These are phyloP conservation scores for Ganoderma lucidum DNA, from an alignment of 1,284 basidiomycete genomes.

Conservation along the genomic window DNA sequence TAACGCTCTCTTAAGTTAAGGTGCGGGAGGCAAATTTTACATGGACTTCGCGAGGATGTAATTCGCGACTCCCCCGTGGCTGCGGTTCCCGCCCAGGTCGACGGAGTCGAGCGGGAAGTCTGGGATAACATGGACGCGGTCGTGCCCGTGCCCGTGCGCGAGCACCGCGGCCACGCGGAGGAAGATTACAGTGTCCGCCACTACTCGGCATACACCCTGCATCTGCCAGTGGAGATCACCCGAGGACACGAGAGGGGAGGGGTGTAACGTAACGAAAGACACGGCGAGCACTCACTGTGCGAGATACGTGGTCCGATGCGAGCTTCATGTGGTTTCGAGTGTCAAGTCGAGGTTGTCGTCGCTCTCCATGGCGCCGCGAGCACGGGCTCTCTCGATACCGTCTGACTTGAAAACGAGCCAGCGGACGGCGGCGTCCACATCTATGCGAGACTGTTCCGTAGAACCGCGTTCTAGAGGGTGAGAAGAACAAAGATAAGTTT, in stretches of 20 bases:
- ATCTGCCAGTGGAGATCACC: not conserved
- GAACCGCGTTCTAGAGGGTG: not conserved
- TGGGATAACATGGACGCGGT: not conserved
- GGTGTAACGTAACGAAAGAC: not conserved
- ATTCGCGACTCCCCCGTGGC: not conserved
- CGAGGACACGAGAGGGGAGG: too few species aligned
- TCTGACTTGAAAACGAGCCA: not conserved
- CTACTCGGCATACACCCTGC: not conserved
- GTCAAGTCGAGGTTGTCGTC: not conserved
- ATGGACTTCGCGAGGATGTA: not conserved
- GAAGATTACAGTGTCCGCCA: not conserved
- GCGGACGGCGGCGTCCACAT: not conserved
- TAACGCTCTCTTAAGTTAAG: too few species aligned
- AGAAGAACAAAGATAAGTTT: not conserved
- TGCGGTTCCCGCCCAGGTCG: not conserved
- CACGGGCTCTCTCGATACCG: not conserved
- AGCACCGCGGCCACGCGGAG: not conserved
- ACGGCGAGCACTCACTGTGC: not conserved
- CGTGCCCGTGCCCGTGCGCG: not conserved
- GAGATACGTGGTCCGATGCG: not conserved
- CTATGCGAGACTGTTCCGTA: not conserved
- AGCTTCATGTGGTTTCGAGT: not conserved
- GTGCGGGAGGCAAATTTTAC: too few species aligned
- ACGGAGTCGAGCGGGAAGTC: not conserved
- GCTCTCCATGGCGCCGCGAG: not conserved